phyloP scores from a whole-genome alignment of 208 protist species.

The Trypanosomatidae sp. region DNA sequence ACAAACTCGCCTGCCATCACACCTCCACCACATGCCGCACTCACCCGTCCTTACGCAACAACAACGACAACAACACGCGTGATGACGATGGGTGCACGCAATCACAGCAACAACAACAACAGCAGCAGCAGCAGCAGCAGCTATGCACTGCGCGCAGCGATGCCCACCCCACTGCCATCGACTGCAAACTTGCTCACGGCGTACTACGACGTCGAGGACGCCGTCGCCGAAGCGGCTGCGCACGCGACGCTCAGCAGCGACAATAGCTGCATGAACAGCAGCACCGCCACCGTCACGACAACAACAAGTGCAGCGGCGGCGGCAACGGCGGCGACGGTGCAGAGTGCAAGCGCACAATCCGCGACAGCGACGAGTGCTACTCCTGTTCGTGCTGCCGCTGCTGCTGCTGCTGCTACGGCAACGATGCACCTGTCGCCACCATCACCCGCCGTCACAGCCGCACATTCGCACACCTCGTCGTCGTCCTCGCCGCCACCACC shows the following conservation, averaged over 20 bases:
- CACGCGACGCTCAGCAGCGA: not conserved
- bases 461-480: too few relatives aligned
- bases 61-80: not conserved
- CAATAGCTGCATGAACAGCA: not conserved
- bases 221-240: slow-evolving; percentile 9
- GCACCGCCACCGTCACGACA: not conserved
- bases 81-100: not conserved
- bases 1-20: too few relatives aligned
- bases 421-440: too few relatives aligned
- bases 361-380: not conserved
- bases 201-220: slow-evolving; percentile 22
- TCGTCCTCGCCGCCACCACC: too few relatives aligned
- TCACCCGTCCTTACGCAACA: too few relatives aligned
- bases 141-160: slow-evolving; percentile 8
- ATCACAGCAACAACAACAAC: not conserved
- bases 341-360: not conserved
- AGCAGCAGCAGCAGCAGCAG: not conserved
- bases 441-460: too few relatives aligned
- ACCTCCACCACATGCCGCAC: too few relatives aligned
- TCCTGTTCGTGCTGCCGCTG: too few relatives aligned
- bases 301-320: not conserved
- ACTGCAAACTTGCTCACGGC: slow-evolving; percentile 44
- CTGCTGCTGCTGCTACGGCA: too few relatives aligned
- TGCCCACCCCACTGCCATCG: slow-evolving; percentile 48
- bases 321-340: not conserved